A percentile compares a stretch with the other conserved stretches of the same genome.
These are phyloP conservation scores for Selenicereus undatus DNA, from an alignment of 148 eudicot species.

Conservation along the genomic window DNA sequence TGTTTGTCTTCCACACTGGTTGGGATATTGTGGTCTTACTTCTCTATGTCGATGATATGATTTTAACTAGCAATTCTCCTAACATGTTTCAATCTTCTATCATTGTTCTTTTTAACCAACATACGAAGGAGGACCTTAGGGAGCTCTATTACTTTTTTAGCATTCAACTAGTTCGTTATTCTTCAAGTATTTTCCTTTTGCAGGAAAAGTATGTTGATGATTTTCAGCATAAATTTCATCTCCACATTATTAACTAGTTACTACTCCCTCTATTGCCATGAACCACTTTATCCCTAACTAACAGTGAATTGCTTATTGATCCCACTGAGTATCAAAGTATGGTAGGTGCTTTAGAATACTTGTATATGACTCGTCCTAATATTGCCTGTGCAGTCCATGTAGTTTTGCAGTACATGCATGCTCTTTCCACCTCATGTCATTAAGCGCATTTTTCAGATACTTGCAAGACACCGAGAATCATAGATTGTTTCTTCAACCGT, in stretches of 20 bases:
- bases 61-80: neutral
- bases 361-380: too few relatives aligned
- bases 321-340: too few relatives aligned
- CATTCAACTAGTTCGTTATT: too few relatives aligned
- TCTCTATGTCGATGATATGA: neutral
- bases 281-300: neutral
- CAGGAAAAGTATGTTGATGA: too few relatives aligned
- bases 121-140: too few relatives aligned
- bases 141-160: too few relatives aligned
- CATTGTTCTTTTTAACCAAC: too few relatives aligned
- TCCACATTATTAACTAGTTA: too few relatives aligned
- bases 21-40: neutral
- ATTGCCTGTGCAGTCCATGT: too few relatives aligned
- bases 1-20: neutral
- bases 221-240: neutral
- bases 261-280: neutral
- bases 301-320: neutral
- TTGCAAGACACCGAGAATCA: neutral
- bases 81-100: too few relatives aligned
- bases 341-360: too few relatives aligned
- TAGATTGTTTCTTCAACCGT: neutral
- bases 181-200: too few relatives aligned
- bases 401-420: neutral
- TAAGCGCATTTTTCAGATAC: neutral
- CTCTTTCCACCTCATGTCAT: neutral